phyloP scores from a whole-genome alignment of 1,284 basidiomycete species.

The Golubevia sp. region DNA sequence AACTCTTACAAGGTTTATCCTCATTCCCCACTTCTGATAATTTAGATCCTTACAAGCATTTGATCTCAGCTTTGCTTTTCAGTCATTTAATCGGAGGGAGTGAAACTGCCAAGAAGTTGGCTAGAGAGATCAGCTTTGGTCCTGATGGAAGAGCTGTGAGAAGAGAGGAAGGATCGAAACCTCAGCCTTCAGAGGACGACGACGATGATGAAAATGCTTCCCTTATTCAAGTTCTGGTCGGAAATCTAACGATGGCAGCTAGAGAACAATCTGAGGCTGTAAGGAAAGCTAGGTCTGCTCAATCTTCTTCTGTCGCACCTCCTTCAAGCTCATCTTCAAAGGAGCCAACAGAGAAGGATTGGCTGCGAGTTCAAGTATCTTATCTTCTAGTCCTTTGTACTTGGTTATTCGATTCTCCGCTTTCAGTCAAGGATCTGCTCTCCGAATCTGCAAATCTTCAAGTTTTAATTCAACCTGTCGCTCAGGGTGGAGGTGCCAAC shows the following conservation, averaged over 20 bases:
- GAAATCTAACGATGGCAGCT: constrained; percentile 70
- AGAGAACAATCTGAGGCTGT: constrained; percentile 64
- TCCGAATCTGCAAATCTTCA: constrained; percentile 84
- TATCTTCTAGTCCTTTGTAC: constrained; percentile 82
- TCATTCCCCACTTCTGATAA: constrained; percentile 58
- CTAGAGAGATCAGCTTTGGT: constrained; percentile 64
- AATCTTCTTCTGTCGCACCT: background rate
- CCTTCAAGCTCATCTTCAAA: too few species aligned
- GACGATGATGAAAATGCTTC: constrained; percentile 65
- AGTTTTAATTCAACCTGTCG: constrained; percentile 79
- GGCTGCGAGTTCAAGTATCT: constrained; percentile 85
- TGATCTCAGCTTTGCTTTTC: constrained; percentile 57
- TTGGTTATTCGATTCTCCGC: constrained; percentile 97
- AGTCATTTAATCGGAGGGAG: constrained; percentile 66
- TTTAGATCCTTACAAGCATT: constrained; percentile 66
- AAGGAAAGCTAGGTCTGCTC: constrained; percentile 32
- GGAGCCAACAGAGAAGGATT: constrained; percentile 58
- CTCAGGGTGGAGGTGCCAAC: constrained; percentile 78
- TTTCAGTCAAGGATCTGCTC: constrained; percentile 84
- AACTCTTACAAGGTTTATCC: constrained; percentile 65
- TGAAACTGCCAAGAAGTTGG: constrained; percentile 67
- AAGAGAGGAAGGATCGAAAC: constrained; percentile 18
- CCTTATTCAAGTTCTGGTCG: constrained; percentile 67
- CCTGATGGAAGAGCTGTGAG: constrained; percentile 29
- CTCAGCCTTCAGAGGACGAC: constrained; percentile 60